These are phyloP conservation scores for Yamadazyma triangularis DNA, from an alignment of 1,139 yeast species.

Conservation along the genomic window DNA sequence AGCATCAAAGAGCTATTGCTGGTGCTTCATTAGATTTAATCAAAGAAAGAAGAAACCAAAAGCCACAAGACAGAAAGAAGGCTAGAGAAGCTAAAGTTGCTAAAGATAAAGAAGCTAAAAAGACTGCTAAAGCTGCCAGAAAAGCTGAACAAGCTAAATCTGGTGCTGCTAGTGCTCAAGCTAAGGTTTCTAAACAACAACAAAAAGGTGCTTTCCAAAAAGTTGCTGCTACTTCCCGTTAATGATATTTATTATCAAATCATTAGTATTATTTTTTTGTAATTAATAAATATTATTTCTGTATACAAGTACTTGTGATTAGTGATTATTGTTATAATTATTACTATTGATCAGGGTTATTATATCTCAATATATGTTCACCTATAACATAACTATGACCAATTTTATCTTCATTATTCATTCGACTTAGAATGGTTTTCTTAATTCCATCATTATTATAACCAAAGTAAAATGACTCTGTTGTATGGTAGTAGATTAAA, in stretches of 20 bases:
- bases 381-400: constrained; percentile 30
- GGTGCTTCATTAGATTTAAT: constrained; percentile 99
- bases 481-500: constrained; percentile 39
- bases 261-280: constrained; percentile 12
- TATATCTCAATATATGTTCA: constrained; percentile 21
- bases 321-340: not conserved
- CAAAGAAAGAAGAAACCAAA: constrained; percentile 94
- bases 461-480: constrained; percentile 43
- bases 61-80: constrained; percentile 98
- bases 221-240: constrained; percentile 96
- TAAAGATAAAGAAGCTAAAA: constrained; percentile 94
- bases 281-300: constrained; percentile 15
- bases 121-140: constrained; percentile 90
- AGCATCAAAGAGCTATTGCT: constrained; percentile 98
- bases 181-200: constrained; percentile 75
- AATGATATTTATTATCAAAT: constrained; percentile 26
- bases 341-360: no score
- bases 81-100: constrained; percentile 89
- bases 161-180: constrained; percentile 67
- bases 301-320: no score
- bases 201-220: constrained; percentile 95
- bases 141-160: constrained; percentile 89
- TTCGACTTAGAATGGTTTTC: constrained; percentile 27
- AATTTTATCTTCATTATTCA: constrained; percentile 11
- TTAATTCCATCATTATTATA: constrained; percentile 14